Base-by-base conservation (phyloP, 2,329 filamentous ascomycete species). In the Ceratocystis destructans region DNA sequence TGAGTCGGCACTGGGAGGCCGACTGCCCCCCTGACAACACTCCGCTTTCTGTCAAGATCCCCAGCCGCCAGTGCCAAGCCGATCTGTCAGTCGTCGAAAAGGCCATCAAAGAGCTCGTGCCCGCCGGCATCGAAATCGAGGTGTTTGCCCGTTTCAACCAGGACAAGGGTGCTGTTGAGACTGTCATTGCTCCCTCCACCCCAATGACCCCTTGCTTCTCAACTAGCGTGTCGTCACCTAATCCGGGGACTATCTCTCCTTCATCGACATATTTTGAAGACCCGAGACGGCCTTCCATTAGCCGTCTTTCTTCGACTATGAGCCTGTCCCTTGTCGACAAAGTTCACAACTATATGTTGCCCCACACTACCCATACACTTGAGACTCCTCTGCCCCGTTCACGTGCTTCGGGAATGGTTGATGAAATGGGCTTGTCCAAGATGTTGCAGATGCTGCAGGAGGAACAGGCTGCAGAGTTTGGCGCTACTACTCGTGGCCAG, bases 1-100 rank as follows among this genome's bases (percentile, higher is more conserved):
- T 77, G 0, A 71, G 75, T 3, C 75, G 79, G n/a, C 80, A 83
- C 68, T 81, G 76, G 72, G 76, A 82, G 65, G 81, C 79, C 0
- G 69, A 70, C 3, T 83, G 80, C 66, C 80, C 81, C 0, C 75
- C 77, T 2, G 72, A 75, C 1, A 80, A 82, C 65, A 79, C 79
- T 0, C 73, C 76, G 1, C 72, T 83, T 2, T 75, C 74, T 1
- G 73, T 73, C 1, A 69, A 73, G 0, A 82, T 83, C 46, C 50
- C 71, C 1, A 74, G 74, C 3, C 69, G 67, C 0, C 68, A 69
- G 2, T 80, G 77, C 66, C 28, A 66, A 1, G 68, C 78, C 10
- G 72, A 79, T 65, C 66, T 71, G 10, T 61, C 70, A 20, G 53
- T 68, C 15, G 50, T 77, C 37, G 68, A 71, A 50, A 50, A 70